These are phyloP conservation scores for Fraxinus americana DNA, from an alignment of 257 asterid genomes.

Conservation along the genomic window DNA sequence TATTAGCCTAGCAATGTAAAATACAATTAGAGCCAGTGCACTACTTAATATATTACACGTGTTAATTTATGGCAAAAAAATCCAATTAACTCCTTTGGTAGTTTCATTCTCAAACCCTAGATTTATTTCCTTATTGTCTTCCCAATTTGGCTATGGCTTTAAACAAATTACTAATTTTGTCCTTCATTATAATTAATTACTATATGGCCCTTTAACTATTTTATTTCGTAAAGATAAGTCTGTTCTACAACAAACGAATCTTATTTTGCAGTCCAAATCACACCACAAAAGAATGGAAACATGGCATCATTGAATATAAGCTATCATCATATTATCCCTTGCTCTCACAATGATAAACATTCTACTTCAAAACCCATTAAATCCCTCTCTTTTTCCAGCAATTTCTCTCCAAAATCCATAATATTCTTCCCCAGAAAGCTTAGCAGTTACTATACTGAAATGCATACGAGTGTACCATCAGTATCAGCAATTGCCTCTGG, in stretches of 20 bases:
- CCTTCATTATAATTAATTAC: too few relatives aligned
- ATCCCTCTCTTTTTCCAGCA: background rate
- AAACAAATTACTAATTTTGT: too few relatives aligned
- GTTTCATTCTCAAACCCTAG: too few relatives aligned
- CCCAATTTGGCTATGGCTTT: too few relatives aligned
- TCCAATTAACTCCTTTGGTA: too few relatives aligned
- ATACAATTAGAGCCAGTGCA: too few relatives aligned
- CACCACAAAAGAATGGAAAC: background rate
- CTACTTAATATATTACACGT: too few relatives aligned
- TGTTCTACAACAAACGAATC: background rate
- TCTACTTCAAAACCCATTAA: background rate
- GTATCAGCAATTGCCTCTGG: constrained; percentile 44
- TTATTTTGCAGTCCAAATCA: constrained; percentile 8
- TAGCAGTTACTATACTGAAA: constrained; percentile 24
- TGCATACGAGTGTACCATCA: constrained; percentile 19
- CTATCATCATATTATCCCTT: constrained; percentile 24
- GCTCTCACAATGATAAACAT: background rate
- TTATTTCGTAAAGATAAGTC: background rate
- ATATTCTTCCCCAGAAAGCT: constrained; percentile 23
- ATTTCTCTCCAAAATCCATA: constrained; percentile 19
- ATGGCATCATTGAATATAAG: constrained; percentile 40
- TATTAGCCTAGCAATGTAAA: too few relatives aligned
- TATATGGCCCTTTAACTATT: background rate
- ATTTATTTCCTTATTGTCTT: too few relatives aligned
- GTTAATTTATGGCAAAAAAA: too few relatives aligned